These are phyloP conservation scores for Colletotrichum somersetense DNA, from an alignment of 2,329 filamentous ascomycete genomes.

Conservation along the genomic window DNA sequence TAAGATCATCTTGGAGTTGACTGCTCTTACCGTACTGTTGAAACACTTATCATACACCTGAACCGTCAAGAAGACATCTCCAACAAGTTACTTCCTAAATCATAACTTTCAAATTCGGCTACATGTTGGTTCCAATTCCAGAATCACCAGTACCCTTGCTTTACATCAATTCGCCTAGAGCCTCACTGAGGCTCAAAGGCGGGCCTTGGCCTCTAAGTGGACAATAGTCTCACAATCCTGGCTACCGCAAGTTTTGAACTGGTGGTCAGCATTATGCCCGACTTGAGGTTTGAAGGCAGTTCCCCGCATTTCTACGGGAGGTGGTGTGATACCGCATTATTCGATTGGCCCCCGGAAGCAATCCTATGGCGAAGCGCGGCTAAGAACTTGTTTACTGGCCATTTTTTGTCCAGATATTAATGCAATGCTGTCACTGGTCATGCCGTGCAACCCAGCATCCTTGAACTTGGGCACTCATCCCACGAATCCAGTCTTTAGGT, in stretches of 20 bases:
- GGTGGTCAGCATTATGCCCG: not conserved
- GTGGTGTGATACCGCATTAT: not conserved
- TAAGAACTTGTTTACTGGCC: conserved; percentile 20
- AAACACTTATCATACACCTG: too few species aligned
- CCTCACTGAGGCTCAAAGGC: too few species aligned
- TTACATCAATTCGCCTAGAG: too few species aligned
- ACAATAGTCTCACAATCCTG: not conserved
- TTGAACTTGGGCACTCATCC: not conserved
- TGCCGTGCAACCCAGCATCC: conserved; percentile 13
- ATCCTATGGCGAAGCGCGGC: conserved; percentile 1
- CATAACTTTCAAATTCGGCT: too few species aligned
- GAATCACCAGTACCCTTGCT: too few species aligned
- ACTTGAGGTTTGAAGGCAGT: not conserved
- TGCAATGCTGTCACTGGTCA: conserved; percentile 17
- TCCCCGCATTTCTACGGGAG: conserved; percentile 13
- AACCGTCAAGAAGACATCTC: too few species aligned
- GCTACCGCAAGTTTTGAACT: not conserved
- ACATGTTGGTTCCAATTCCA: too few species aligned
- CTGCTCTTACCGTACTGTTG: too few species aligned
- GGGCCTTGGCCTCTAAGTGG: not conserved
- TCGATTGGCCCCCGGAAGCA: not conserved
- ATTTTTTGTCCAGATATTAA: conserved; percentile 16
- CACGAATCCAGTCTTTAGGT: not conserved
- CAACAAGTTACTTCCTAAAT: too few species aligned
- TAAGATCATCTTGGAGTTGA: too few species aligned